Evolutionary conservation across 2,329 filamentous ascomycete genomes (phyloP).

Genomic region (Ophiostoma ulmi): DNA sequence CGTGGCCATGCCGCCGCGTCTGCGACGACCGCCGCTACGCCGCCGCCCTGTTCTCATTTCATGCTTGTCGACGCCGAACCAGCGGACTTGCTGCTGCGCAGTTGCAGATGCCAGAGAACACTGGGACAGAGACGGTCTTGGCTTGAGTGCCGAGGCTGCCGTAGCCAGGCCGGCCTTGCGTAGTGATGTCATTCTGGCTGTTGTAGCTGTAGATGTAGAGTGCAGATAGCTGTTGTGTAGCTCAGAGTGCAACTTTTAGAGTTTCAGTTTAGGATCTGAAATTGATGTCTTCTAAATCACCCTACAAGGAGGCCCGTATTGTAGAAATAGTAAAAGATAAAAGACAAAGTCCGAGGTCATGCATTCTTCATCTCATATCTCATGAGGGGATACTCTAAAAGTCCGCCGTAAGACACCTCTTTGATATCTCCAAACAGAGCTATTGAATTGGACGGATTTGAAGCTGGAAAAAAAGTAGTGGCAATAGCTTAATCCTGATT

Average conservation of each 20-base stretch:
- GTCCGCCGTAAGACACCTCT: neutral
- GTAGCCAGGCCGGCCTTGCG: conserved; percentile 17
- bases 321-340: neutral
- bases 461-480: conserved; percentile 14
- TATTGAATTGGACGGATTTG: neutral
- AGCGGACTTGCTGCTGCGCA: conserved; percentile 13
- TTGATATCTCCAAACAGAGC: neutral
- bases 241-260: neutral
- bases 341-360: neutral
- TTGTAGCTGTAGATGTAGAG: neutral
- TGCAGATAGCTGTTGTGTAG: neutral
- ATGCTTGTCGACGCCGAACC: conserved; percentile 16
- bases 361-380: neutral
- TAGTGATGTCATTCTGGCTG: conserved; percentile 21
- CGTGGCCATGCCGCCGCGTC: conserved; percentile 9
- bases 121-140: conserved; percentile 11
- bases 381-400: neutral
- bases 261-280: neutral
- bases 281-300: neutral
- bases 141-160: conserved; percentile 1
- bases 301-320: no score
- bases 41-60: neutral
- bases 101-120: no score
- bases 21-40: conserved; percentile 16
- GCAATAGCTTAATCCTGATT: conserved; percentile 21